These are phyloP conservation scores for Coniochaeta ligniaria DNA, from an alignment of 2,329 filamentous ascomycete genomes.

Conservation along the genomic window DNA sequence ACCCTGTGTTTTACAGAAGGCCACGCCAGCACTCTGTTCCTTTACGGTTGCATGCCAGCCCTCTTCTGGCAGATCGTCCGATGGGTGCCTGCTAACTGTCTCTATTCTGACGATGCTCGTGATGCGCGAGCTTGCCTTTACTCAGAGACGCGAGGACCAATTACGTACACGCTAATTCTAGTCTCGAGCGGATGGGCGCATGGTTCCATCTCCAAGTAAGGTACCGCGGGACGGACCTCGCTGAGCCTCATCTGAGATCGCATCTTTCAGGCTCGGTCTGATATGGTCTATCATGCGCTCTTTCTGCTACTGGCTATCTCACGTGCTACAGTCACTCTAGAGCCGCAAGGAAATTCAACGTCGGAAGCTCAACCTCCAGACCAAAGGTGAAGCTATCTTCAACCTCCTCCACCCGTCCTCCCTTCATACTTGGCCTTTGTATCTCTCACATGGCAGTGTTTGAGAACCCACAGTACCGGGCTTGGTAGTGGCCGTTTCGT, in stretches of 20 bases:
- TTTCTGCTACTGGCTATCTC: slow-evolving; percentile 1
- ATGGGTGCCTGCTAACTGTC: not conserved
- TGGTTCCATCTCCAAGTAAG: too few relatives aligned
- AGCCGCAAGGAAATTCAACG: too few relatives aligned
- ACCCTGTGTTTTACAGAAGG: not conserved
- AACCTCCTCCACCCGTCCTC: not conserved
- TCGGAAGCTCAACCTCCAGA: too few relatives aligned
- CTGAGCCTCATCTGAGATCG: not conserved
- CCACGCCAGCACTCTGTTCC: not conserved
- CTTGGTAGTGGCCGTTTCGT: not conserved
- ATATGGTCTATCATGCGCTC: not conserved
- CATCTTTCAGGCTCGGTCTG: too few relatives aligned
- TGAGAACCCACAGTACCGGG: not conserved
- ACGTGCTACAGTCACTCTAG: not conserved
- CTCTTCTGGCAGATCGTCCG: not conserved
- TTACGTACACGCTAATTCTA: too few relatives aligned
- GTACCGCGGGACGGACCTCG: not conserved
- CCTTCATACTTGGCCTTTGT: not conserved
- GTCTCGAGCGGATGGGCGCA: too few relatives aligned
- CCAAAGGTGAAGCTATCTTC: not conserved
- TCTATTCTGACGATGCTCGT: not conserved
- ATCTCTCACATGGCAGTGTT: slow-evolving; percentile 3
- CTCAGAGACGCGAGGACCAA: not conserved
- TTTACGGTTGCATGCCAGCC: not conserved
- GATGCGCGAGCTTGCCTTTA: not conserved